These are phyloP conservation scores for Arthroderma sp. DNA, from an alignment of 2,329 filamentous ascomycete genomes.

Conservation along the genomic window DNA sequence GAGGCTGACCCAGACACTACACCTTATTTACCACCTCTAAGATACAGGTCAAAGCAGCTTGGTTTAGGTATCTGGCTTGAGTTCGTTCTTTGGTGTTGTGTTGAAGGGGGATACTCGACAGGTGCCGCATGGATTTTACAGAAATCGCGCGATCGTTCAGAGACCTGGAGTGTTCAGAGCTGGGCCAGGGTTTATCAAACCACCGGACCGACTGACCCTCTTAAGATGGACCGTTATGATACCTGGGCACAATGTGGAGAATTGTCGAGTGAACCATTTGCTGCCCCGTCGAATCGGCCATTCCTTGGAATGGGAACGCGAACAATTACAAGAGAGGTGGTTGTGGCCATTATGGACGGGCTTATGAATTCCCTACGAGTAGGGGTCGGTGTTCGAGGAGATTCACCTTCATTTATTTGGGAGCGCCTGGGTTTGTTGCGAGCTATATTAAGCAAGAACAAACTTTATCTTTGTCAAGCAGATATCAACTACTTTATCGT, in stretches of 20 bases:
- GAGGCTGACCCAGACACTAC: slow-evolving; percentile 22
- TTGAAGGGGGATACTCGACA: slow-evolving; percentile 34
- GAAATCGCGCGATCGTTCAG: slow-evolving; percentile 21
- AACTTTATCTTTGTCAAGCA: slow-evolving; percentile 22
- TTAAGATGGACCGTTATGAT: slow-evolving; percentile 26
- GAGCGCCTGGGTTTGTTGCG: slow-evolving; percentile 29
- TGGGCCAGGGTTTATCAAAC: slow-evolving; percentile 26
- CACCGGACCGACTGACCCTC: slow-evolving; percentile 22
- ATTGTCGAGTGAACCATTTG: slow-evolving; percentile 8
- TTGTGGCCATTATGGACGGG: slow-evolving; percentile 44
- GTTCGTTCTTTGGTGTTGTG: slow-evolving; percentile 40
- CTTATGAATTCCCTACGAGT: slow-evolving; percentile 37
- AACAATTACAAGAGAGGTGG: slow-evolving; percentile 48
- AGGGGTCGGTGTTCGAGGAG: slow-evolving; percentile 27
- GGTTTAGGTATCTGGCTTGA: slow-evolving; percentile 40
- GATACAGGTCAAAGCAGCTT: slow-evolving; percentile 26
- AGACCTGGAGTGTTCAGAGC: slow-evolving; percentile 32
- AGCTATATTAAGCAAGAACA: slow-evolving; percentile 22
- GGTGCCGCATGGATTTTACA: slow-evolving; percentile 33
- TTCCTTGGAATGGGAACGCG: slow-evolving; percentile 33
- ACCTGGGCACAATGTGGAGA: slow-evolving; percentile 26
- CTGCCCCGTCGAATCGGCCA: slow-evolving; percentile 16
- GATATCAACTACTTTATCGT: slow-evolving; percentile 31
- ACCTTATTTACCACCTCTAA: slow-evolving; percentile 26
- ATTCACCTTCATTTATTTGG: slow-evolving; percentile 23